A percentile compares a stretch with the other conserved stretches of the same genome.
phyloP scores from a whole-genome alignment of 2,329 filamentous ascomycete genomes.

The Fusarium liriodendri region DNA sequence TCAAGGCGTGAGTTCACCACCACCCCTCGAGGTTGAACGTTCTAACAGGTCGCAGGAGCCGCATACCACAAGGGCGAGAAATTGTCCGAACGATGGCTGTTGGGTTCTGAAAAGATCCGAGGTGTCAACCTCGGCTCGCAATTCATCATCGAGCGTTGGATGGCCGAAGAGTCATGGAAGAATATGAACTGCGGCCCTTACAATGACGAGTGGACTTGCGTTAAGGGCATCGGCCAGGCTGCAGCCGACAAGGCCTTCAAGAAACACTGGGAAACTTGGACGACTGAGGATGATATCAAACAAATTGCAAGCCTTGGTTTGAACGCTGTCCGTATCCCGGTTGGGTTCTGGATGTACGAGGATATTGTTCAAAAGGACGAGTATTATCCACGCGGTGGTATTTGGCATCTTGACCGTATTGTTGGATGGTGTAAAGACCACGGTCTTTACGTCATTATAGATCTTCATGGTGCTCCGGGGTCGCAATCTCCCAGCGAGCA shows the following conservation, averaged over 20 bases:
- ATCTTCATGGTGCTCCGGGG: slow-evolving; percentile 40
- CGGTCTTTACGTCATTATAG: slow-evolving; percentile 41
- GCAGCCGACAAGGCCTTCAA: slow-evolving; percentile 38
- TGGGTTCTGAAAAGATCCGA: slow-evolving; percentile 28
- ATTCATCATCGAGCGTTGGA: slow-evolving; percentile 45
- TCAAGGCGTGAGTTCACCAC: background rate
- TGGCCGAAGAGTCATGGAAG: slow-evolving; percentile 36
- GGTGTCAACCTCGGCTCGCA: slow-evolving; percentile 44
- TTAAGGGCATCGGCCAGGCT: slow-evolving; percentile 38
- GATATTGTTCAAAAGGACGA: slow-evolving; percentile 36
- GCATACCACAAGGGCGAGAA: background rate
- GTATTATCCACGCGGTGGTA: slow-evolving; percentile 37
- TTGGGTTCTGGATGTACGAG: slow-evolving; percentile 44
- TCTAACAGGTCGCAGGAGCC: background rate
- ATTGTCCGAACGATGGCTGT: slow-evolving; percentile 25
- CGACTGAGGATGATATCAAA: slow-evolving; percentile 35
- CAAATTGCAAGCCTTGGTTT: slow-evolving; percentile 39
- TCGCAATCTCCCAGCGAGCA: slow-evolving; percentile 37
- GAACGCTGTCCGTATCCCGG: slow-evolving; percentile 42
- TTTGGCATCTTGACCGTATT: slow-evolving; percentile 41
- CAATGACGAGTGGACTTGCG: slow-evolving; percentile 43
- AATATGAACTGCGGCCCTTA: slow-evolving; percentile 40
- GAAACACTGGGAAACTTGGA: slow-evolving; percentile 43
- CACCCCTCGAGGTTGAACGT: background rate
- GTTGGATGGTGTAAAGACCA: slow-evolving; percentile 42